Base-by-base conservation (phyloP, 768 basidiomycete genomes). In the Boletus rubroflammeus region DNA sequence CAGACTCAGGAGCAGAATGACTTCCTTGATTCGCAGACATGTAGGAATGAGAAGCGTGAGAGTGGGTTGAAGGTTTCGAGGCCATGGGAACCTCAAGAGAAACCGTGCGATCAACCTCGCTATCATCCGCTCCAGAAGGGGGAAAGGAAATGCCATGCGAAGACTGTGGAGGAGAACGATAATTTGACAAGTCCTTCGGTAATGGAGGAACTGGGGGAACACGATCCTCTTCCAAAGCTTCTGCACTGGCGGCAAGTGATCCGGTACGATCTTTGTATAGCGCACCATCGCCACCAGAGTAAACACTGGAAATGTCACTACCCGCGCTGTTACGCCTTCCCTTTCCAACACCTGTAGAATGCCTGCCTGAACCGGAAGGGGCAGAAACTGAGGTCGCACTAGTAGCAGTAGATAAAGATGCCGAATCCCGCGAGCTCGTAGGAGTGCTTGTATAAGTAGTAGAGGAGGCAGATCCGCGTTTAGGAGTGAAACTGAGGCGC, bases 151-250 rank as follows among this genome's bases (percentile, higher is more conserved):
- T 71, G 41, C 76, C 75, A 25, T 84, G 73, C 17, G 87, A 79
- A 17, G 84, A 79, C 21, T 79, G 72, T 17, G 83, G 84, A 23
- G 87, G 87, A 1, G 87, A 85, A 49, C 83, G 84, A 72, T 84
- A 90, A 21, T 73, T 82, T n/a, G 86, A 84, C 51, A 93, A 71
- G 63, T 93, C 91, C 74, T 97, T 95, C 40, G 93, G 93, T 26
- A 97, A 75, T 35, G 93, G 94, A 34, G 93, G 94, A 4, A 96
- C 93, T 26, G 93, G 93, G 17, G 94, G 94, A n/a, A 97, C 94
- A 53, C 74, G 64, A 54, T 75, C 73, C 60, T 82, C 83, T 53
- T 90, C 88, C 40, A 73, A 69, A 40, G 72, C 71, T 57, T 93
- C 89, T 46, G 77, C 80, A 59, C 78, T 81, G 47, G 73, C 72